Conservation (phyloP, 208 protist genomes). For the Endotrypanum monterogeii region DNA sequence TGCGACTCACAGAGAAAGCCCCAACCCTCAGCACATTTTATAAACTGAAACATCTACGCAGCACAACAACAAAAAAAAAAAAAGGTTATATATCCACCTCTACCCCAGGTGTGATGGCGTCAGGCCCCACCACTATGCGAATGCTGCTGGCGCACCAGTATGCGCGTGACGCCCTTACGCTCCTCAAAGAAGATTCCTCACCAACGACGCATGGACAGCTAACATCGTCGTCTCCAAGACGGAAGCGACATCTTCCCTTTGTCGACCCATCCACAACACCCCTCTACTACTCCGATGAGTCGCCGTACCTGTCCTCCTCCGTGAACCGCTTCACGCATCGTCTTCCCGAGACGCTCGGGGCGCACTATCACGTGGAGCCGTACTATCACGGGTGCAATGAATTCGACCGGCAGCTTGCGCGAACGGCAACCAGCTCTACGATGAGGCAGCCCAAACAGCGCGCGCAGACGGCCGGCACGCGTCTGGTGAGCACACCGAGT, state of each 20-base stretch:
- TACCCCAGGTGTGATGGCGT: neutral
- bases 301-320: constrained; percentile 23
- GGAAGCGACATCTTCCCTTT: neutral
- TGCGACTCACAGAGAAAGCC: neutral
- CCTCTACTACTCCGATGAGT: neutral
- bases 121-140: neutral
- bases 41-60: neutral
- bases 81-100: too few species aligned
- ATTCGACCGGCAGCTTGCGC: constrained; percentile 19
- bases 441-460: neutral
- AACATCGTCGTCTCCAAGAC: neutral
- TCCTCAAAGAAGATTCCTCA: too few species aligned
- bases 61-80: neutral
- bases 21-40: neutral
- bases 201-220: neutral
- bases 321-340: constrained; percentile 20
- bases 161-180: neutral
- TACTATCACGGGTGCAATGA: constrained; percentile 21
- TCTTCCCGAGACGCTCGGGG: constrained; percentile 18
- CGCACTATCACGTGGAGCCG: constrained; percentile 13
- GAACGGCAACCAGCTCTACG: neutral
- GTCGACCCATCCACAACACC: neutral
- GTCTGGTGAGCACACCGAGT: neutral
- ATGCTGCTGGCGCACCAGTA: constrained; percentile 14
- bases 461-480: neutral